phyloP scores from a whole-genome alignment of 331 rosid species.

The Pyrus hybrid region DNA sequence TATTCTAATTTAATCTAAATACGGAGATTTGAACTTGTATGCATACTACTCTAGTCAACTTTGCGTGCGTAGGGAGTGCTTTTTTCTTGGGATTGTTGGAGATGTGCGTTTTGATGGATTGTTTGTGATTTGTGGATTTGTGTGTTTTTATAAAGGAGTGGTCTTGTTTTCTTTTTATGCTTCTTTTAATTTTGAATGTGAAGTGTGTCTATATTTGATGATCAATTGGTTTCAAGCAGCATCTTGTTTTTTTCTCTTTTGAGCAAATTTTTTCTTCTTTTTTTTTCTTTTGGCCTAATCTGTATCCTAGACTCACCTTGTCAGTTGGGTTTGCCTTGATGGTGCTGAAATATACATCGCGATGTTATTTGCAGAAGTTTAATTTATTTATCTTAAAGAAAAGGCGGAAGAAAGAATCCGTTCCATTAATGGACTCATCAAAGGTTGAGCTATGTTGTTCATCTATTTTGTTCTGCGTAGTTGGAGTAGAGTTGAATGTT shows the following conservation, averaged over 20 bases:
- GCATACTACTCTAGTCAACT: not conserved
- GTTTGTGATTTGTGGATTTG: not conserved
- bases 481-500: constrained; percentile 10
- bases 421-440: not conserved
- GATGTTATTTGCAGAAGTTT: not conserved
- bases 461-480: not conserved
- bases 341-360: not conserved
- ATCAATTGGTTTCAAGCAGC: not conserved
- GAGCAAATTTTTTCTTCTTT: not conserved
- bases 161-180: not conserved
- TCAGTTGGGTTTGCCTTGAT: not conserved
- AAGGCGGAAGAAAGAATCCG: not conserved
- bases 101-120: not conserved
- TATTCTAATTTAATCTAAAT: not conserved
- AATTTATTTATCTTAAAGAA: not conserved
- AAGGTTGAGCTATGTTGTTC: not conserved
- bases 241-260: not conserved
- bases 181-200: not conserved
- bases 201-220: not conserved
- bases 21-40: not conserved
- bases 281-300: too few relatives aligned
- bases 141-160: not conserved
- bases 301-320: not conserved
- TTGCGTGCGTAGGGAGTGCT: not conserved
- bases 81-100: not conserved